Evolutionary conservation across 441 rosid genomes (phyloP), one percentile per base, ranked within the genome.

Genomic region (Geranium incanum): DNA sequence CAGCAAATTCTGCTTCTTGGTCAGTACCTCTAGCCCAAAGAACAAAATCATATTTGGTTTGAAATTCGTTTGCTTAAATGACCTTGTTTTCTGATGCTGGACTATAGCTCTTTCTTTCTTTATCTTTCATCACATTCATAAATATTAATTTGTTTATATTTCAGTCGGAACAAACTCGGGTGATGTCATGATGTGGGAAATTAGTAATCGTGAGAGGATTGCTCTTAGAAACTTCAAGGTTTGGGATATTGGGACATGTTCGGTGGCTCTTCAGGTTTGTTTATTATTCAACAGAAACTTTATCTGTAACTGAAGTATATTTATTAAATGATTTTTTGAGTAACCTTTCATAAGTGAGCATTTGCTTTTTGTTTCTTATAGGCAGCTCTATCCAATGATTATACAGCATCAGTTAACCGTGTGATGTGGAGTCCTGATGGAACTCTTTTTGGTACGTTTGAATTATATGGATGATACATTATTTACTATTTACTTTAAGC

Each of bases 381-480:
- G 95, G 85, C 88, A 71, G 85, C 92, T 52, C 68, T 89, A 66
- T 72, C 86, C 62, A 86, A 67, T 77, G 98, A 86, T 79, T 78
- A 72, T 70, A 68, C 89, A 62, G 86, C 82, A 55, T 84, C 93
- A 0, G 91, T 90, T 69, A 90, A 90, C 78, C 92, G 96, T 75
- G 98, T 90, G 67, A 81, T 81, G 64, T 92, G 98, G 98, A 90
- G 96, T 78, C 88, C 96, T 33, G 91, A 90, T 86, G 98, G 96
- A 85, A 70, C 75, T 70, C 81, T 87, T 41, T 87, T 92, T 83
- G 96, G 98, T 90, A 86, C 60, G 72, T 72, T 72, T 50, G 65
- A 72, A 37, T 39, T 1, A 48, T 15, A 59, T 18, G 13, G 59
- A 33, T 70, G 39, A 41, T 15, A 0, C 71, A 36, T 36, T 36